Conservation (phyloP, 2,329 filamentous ascomycete genomes). For the Blumeria hordei region DNA sequence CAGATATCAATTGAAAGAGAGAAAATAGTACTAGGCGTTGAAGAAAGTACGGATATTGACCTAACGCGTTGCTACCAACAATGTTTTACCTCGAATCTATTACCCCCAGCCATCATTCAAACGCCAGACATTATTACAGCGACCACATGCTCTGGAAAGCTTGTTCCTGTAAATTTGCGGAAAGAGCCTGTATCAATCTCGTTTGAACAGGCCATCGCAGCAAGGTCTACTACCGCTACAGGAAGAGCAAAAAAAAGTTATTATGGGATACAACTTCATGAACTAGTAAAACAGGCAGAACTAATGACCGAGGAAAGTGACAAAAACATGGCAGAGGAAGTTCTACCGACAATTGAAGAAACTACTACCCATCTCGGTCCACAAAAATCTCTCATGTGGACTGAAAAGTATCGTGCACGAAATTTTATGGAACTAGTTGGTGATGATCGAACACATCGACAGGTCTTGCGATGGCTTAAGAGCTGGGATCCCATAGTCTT, state of each 20-base stretch:
- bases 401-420: constrained; percentile 83
- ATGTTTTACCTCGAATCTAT: too few species aligned
- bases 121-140: constrained; percentile 7
- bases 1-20: constrained; percentile 4
- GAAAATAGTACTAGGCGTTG: neutral
- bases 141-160: constrained; percentile 22
- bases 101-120: constrained; percentile 2
- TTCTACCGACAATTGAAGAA: constrained; percentile 19
- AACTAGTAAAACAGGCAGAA: constrained; percentile 47
- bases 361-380: constrained; percentile 8
- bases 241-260: constrained; percentile 52
- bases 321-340: constrained; percentile 18
- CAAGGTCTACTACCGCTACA: constrained; percentile 39
- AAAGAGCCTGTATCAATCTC: constrained; percentile 22
- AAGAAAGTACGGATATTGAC: too few species aligned
- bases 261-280: constrained; percentile 82
- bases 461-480: constrained; percentile 83
- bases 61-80: too few species aligned
- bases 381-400: constrained; percentile 48
- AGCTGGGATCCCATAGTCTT: constrained; percentile 86
- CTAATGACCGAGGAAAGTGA: constrained; percentile 18
- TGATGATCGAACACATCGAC: constrained; percentile 78
- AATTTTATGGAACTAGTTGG: constrained; percentile 86
- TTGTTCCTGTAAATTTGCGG: constrained; percentile 30
- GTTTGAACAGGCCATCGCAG: constrained; percentile 43